phyloP scores from a whole-genome alignment of 257 asterid species.

The Ocimum tenuiflorum region DNA sequence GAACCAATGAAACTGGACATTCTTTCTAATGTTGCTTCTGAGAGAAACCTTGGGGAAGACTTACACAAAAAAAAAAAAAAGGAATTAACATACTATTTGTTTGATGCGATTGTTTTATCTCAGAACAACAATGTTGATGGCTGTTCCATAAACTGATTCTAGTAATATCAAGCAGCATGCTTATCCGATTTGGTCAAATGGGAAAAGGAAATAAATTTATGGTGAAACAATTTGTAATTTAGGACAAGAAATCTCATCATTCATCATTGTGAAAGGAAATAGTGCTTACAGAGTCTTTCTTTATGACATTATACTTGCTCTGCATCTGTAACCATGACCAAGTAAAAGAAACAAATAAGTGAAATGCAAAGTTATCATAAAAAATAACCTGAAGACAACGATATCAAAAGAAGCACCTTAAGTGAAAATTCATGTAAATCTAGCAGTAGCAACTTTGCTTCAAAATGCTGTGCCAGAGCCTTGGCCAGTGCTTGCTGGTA shows the following conservation, averaged over 20 bases:
- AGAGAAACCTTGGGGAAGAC: too few relatives aligned
- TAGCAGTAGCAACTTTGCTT: conserved; percentile 65
- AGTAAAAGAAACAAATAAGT: conserved; percentile 11
- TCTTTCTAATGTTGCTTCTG: too few relatives aligned
- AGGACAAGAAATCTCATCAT: conserved; percentile 9
- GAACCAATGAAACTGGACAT: conserved; percentile 33
- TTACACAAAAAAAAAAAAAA: too few relatives aligned
- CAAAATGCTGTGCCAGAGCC: conserved; percentile 78
- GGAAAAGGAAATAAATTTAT: background rate
- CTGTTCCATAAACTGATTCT: background rate
- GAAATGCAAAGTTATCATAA: too few relatives aligned
- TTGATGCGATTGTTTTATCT: too few relatives aligned
- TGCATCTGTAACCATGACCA: conserved; percentile 52
- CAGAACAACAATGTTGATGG: background rate
- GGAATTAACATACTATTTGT: too few relatives aligned
- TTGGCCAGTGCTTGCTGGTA: conserved; percentile 75
- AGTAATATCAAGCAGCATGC: background rate
- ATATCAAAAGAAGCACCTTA: conserved; percentile 38
- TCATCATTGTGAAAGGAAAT: background rate
- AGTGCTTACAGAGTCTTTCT: conserved; percentile 56
- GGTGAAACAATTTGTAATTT: background rate
- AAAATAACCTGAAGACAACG: conserved; percentile 11
- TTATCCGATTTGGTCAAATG: background rate
- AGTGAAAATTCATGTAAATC: conserved; percentile 75
- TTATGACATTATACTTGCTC: conserved; percentile 72